These are phyloP conservation scores for Cercospora zeae-maydis DNA, from an alignment of 2,329 filamentous ascomycete species.

Conservation along the genomic window DNA sequence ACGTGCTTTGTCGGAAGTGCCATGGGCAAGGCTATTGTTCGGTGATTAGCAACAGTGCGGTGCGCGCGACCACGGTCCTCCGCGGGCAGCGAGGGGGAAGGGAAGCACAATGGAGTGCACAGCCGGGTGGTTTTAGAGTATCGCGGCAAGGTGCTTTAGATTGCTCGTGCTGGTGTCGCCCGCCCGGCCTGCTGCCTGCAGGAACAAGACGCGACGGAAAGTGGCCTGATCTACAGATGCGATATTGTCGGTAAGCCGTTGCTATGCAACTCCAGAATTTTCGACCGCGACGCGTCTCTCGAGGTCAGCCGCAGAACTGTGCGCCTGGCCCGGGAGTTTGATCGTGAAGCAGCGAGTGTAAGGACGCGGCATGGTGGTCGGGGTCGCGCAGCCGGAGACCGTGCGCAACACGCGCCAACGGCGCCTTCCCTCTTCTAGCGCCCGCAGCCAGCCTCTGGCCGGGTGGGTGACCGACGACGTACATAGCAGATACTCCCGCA, in stretches of 20 bases:
- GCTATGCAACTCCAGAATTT: slow-evolving; percentile 11
- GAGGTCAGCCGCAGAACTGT: slow-evolving; percentile 4
- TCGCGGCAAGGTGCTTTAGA: not conserved
- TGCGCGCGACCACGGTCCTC: slow-evolving; percentile 1
- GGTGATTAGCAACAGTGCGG: not conserved
- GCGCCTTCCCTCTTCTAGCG: not conserved
- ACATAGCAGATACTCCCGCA: not conserved
- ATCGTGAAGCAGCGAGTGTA: not conserved
- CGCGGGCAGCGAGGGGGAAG: not conserved
- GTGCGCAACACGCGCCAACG: not conserved
- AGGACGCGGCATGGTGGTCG: not conserved
- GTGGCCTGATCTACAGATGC: not conserved
- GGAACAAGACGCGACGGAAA: not conserved
- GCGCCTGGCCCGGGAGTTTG: slow-evolving; percentile 3
- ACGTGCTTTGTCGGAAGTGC: slow-evolving; percentile 37
- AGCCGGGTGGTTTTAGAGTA: not conserved
- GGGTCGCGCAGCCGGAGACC: not conserved
- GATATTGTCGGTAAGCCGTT: slow-evolving; percentile 6
- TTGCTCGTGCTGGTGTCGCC: not conserved
- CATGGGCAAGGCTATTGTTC: slow-evolving; percentile 11
- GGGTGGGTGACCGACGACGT: not conserved
- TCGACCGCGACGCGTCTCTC: slow-evolving; percentile 1
- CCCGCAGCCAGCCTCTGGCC: slow-evolving; percentile 1
- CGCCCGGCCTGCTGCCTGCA: slow-evolving; percentile 1
- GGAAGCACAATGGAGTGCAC: not conserved